Evolutionary conservation across 768 basidiomycete species (phyloP), one percentile per base, ranked within the genome.

Genomic region (Boletus reticuloceps): DNA sequence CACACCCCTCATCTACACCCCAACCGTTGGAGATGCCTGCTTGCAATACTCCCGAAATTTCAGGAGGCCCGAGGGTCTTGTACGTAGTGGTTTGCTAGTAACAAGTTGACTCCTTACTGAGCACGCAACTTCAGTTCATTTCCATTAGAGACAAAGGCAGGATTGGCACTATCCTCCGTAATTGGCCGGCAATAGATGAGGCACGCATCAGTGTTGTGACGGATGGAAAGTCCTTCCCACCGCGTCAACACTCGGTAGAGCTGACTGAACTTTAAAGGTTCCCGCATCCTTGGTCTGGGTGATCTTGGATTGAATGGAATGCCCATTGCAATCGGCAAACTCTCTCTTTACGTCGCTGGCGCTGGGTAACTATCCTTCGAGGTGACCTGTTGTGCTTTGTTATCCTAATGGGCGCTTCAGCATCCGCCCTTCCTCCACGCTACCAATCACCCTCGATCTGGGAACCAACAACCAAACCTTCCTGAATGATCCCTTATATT

Each of bases 131-230:
- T 14, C 14, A 90, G 86, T 87, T 83, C 63, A 75, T 97, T 60
- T 90, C 89, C 25, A 80, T 91, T 64, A 83, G 84, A 52, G 91
- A 98, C 74, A 90, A 88, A 67, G 93, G 91, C 43, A 86, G 81
- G 38, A 88, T 95, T 63, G 76, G 82, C 37, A 69, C 77, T 54
- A 82, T 95, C 54, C 73, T 95, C 38, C 72, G 74, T 47, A 86
- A 85, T 63, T 93, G 89, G 87, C 84, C 87, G 4, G 81, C 77
- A 56, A 72, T 83, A 55, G 78, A 85, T 48, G 83, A 90, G 39
- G 88, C 90, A n/a, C 82, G 91, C 34, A 95, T 97, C 59, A 83
- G 85, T 48, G 94, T 98, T 39, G 93, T 97, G 27, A 97, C 94
- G 0, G 94, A 96, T 71, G 94, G 94, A 77, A 62, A 56, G 78